These are phyloP conservation scores for Fusarium tuaranense DNA, from an alignment of 2,329 filamentous ascomycete species.

Conservation along the genomic window DNA sequence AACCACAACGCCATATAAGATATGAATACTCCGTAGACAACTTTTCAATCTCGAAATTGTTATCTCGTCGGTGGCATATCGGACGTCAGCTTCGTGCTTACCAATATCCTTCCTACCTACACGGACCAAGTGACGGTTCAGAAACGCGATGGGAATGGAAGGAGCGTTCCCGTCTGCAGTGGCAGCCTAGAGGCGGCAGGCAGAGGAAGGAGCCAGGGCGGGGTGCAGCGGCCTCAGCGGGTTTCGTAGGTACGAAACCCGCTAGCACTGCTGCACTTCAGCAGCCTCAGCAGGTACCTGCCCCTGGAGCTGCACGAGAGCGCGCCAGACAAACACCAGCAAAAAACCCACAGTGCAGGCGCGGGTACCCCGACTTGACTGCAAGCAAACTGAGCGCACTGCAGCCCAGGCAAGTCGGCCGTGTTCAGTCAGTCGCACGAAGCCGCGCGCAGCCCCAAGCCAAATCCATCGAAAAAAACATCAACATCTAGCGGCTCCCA, in stretches of 20 bases:
- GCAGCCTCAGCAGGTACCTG: conserved; percentile 14
- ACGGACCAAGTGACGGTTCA: neutral
- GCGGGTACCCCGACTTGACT: conserved; percentile 22
- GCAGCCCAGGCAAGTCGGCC: conserved; percentile 10
- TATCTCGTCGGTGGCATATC: neutral
- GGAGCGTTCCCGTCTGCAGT: neutral
- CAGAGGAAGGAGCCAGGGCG: neutral
- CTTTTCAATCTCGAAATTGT: neutral
- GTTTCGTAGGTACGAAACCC: conserved; percentile 13
- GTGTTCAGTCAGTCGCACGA: conserved; percentile 40
- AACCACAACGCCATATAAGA: neutral
- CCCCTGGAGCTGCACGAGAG: conserved; percentile 19
- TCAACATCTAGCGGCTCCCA: conserved; percentile 42
- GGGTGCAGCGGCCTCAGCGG: conserved; percentile 18
- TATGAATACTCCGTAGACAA: neutral
- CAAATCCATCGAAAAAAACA: conserved; percentile 45
- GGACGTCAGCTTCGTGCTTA: neutral
- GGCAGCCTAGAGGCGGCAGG: neutral
- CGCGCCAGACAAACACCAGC: conserved; percentile 13
- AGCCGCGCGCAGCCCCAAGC: conserved; percentile 32
- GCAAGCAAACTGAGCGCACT: conserved; percentile 18
- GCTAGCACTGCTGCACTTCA: conserved; percentile 18
- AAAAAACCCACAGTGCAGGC: conserved; percentile 28
- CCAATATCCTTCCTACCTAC: neutral
- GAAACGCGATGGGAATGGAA: neutral